These are phyloP conservation scores for Ogataea nonfermentans DNA, from an alignment of 805 yeast genomes.

Conservation along the genomic window DNA sequence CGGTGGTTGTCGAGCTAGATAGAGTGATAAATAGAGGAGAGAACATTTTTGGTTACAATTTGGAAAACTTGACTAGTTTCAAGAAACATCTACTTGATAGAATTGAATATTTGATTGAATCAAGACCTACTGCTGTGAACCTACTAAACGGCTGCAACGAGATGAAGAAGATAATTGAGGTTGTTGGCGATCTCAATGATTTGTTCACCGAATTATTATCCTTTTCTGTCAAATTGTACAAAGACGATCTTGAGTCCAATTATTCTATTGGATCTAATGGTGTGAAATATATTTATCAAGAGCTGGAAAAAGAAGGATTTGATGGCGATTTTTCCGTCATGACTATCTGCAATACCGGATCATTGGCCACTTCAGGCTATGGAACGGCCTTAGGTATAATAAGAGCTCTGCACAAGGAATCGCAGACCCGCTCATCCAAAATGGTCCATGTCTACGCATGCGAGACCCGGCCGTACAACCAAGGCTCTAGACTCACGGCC, in stretches of 20 bases:
- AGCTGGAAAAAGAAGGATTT: slow-evolving; percentile 46
- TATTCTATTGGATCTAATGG: slow-evolving; percentile 79
- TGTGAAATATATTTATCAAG: slow-evolving; percentile 55
- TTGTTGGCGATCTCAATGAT: slow-evolving; percentile 18
- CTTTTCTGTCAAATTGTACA: slow-evolving; percentile 57
- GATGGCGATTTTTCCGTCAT: slow-evolving; percentile 72
- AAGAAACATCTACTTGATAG: slow-evolving; percentile 41
- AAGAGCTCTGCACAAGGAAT: slow-evolving; percentile 59
- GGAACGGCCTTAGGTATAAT: slow-evolving; percentile 96
- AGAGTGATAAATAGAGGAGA: slow-evolving; percentile 30
- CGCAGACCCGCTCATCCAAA: slow-evolving; percentile 36
- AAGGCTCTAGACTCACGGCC: slow-evolving; percentile 91
- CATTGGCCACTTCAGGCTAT: slow-evolving; percentile 94
- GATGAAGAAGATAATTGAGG: slow-evolving; percentile 35
- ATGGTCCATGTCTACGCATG: slow-evolving; percentile 77
- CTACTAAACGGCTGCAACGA: slow-evolving; percentile 69
- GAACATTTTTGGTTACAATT: slow-evolving; percentile 29
- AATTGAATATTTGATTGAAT: slow-evolving; percentile 64
- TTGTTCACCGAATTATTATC: slow-evolving; percentile 36
- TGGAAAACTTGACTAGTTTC: slow-evolving; percentile 25
- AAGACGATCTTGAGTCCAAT: slow-evolving; percentile 78
- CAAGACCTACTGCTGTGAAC: slow-evolving; percentile 97
- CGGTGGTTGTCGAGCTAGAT: slow-evolving; percentile 71
- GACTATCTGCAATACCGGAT: slow-evolving; percentile 95
- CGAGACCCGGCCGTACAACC: slow-evolving; percentile 96